Conservation (phyloP, 345 rosid species). For the Murraya koenigii region DNA sequence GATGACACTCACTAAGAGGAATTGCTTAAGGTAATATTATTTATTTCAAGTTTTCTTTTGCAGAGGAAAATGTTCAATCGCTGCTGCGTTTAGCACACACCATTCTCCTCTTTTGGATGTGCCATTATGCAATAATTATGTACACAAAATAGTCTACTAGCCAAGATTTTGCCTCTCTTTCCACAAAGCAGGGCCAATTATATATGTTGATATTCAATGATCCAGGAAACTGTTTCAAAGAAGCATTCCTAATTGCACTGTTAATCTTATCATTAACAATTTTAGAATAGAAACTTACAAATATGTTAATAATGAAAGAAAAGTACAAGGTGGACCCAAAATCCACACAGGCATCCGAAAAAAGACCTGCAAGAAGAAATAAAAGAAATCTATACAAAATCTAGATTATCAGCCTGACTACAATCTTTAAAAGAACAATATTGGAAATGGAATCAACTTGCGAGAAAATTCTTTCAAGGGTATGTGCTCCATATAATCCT, state of each 20-base stretch:
- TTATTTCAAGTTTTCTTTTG: background rate
- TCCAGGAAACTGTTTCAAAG: background rate
- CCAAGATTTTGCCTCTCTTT: background rate
- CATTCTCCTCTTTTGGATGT: background rate
- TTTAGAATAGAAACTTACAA: background rate
- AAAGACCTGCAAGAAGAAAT: background rate
- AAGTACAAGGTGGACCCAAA: background rate
- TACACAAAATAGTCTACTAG: background rate
- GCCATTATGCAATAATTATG: background rate
- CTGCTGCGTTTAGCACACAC: background rate
- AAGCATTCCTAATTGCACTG: background rate
- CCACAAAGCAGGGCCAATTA: background rate
- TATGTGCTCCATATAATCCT: background rate
- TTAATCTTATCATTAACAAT: background rate
- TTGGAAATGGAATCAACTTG: background rate
- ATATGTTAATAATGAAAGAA: too few relatives aligned
- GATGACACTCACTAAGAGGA: background rate
- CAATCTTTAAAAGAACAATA: background rate
- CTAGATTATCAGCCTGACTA: background rate
- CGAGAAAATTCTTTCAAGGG: background rate
- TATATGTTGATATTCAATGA: background rate
- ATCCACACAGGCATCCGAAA: background rate
- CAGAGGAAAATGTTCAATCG: background rate
- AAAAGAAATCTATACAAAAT: background rate
- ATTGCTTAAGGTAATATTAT: background rate